Evolutionary conservation across 495 filamentous ascomycete genomes (phyloP).

Genomic region (Mytilinidion resinicola): DNA sequence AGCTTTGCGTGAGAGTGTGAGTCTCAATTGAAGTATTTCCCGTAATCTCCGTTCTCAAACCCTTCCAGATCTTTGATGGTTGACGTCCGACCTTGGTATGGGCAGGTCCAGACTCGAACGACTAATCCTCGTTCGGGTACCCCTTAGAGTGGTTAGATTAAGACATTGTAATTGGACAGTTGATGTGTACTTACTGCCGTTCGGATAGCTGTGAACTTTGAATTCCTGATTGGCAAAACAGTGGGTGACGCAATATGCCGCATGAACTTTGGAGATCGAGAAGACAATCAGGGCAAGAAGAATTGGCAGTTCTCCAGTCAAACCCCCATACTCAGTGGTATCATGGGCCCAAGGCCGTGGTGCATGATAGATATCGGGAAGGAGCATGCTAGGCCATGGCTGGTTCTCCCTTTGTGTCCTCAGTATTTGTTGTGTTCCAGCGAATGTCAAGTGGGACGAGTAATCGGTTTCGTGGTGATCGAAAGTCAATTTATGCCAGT

Average conservation of each 20-base stretch:
- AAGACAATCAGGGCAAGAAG: slow-evolving; percentile 31
- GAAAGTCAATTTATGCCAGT: no score
- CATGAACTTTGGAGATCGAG: slow-evolving; percentile 6
- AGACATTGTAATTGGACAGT: background rate
- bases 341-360: background rate
- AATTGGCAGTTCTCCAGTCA: slow-evolving; percentile 32
- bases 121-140: slow-evolving; percentile 15
- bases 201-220: slow-evolving; percentile 1
- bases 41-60: slow-evolving; percentile 12
- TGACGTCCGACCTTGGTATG: background rate
- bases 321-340: slow-evolving; percentile 24
- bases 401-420: slow-evolving; percentile 18
- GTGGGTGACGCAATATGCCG: background rate
- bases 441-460: slow-evolving; percentile 9
- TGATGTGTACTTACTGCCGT: no score
- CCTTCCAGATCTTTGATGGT: slow-evolving; percentile 5
- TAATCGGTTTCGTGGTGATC: background rate
- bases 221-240: slow-evolving; percentile 11
- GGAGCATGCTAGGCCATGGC: slow-evolving; percentile 23
- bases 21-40: slow-evolving; percentile 20
- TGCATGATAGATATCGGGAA: slow-evolving; percentile 31
- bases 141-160: no score
- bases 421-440: slow-evolving; percentile 12
- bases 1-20: no score
- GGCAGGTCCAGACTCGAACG: slow-evolving; percentile 17